Percentiles rank a stretch among this genome's conserved stretches.
Evolutionary conservation across 1,139 yeast species (phyloP).

Genomic region (Entelexis paramagnoliae): DNA sequence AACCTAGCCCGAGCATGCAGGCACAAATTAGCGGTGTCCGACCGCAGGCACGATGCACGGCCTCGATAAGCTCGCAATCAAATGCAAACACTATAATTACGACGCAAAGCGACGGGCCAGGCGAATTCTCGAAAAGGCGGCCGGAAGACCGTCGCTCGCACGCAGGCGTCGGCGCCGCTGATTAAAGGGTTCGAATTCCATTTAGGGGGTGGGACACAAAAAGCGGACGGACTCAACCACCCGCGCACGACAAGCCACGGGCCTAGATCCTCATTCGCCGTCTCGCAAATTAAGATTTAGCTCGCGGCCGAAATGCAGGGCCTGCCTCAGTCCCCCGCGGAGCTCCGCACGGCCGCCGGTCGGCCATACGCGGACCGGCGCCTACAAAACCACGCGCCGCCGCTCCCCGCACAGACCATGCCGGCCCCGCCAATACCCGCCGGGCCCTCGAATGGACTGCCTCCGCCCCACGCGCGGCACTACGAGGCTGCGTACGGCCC

Average conservation of each 20-base stretch:
- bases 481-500: too few species aligned
- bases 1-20: not conserved
- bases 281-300: not conserved
- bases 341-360: not conserved
- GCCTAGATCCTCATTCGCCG: not conserved
- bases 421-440: not conserved
- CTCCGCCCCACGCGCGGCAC: not conserved
- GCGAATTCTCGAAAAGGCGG: not conserved
- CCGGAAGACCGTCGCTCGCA: too few species aligned
- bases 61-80: constrained; percentile 1
- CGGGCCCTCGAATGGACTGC: not conserved
- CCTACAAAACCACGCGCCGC: not conserved
- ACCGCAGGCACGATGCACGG: not conserved
- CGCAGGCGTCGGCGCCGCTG: not conserved
- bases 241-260: not conserved
- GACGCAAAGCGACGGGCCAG: not conserved
- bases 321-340: constrained; percentile 1
- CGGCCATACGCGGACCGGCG: not conserved
- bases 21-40: constrained; percentile 1
- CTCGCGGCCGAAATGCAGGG: constrained; percentile 1
- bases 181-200: not conserved
- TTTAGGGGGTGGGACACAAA: not conserved
- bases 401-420: not conserved
- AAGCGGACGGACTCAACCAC: not conserved
- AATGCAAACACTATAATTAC: not conserved